Percentiles rank a stretch among this genome's conserved stretches.
These are phyloP conservation scores for Pterocarpus macrocarpus DNA, from an alignment of 306 rosid genomes.

Conservation along the genomic window DNA sequence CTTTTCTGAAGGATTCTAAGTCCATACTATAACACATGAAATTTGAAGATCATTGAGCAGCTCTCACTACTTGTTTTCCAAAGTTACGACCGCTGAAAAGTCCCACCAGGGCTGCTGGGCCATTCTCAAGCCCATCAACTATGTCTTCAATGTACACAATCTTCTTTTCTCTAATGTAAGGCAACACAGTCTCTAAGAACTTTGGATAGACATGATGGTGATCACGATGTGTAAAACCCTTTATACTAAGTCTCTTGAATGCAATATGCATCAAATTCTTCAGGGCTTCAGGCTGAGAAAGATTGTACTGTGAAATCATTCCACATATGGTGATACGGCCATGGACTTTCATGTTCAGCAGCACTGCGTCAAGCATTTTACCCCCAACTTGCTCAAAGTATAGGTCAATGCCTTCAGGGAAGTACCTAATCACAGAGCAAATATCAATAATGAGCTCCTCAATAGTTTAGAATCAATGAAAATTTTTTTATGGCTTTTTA, in stretches of 20 bases:
- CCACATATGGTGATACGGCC: conserved; percentile 47
- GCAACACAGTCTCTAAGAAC: conserved; percentile 40
- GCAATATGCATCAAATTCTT: conserved; percentile 45
- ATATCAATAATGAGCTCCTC: not conserved
- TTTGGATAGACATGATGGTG: conserved; percentile 43
- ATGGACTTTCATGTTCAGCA: conserved; percentile 45
- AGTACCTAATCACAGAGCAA: conserved; percentile 32
- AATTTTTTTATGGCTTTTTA: not conserved
- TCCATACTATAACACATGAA: too few relatives aligned
- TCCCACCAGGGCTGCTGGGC: conserved; percentile 50
- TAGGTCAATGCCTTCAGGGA: conserved; percentile 52
- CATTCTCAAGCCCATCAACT: conserved; percentile 51
- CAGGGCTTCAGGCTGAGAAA: conserved; percentile 41
- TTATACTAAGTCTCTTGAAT: conserved; percentile 32
- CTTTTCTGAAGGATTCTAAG: too few relatives aligned
- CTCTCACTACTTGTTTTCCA: conserved; percentile 38
- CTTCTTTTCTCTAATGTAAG: conserved; percentile 45
- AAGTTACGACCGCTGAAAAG: conserved; percentile 44
- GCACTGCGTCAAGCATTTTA: conserved; percentile 51
- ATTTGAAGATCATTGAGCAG: not conserved
- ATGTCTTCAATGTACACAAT: conserved; percentile 48
- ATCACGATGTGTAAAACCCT: conserved; percentile 45
- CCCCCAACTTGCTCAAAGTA: conserved; percentile 57
- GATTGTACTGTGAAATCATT: conserved; percentile 57
- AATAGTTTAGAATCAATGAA: not conserved